Base-by-base conservation (phyloP, 306 rosid species). In the Prunus armeniaca region DNA sequence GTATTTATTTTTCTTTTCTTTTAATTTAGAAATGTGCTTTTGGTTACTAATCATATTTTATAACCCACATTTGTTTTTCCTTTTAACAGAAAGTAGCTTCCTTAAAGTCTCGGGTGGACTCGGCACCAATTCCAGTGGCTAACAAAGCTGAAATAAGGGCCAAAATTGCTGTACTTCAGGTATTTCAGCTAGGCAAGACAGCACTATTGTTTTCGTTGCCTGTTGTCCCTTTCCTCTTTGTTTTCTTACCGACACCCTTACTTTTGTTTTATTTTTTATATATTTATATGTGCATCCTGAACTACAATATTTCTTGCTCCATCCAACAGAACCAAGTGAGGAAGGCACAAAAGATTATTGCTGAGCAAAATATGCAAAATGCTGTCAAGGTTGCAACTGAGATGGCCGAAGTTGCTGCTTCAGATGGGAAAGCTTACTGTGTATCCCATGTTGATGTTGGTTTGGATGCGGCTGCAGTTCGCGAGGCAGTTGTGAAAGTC, bases 391-490 rank as follows among this genome's bases (percentile, higher is more conserved):
- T 84, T 68, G 83, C 98, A 38, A 84, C 66, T 49, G 93, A 89
- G 86, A 77, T 83, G 75, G 99, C 97, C 45, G 96, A 90, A 34
- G 78, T 75, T 64, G 97, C 96, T 68, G 81, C 88, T 52, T 89
- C 91, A 19, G 81, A 86, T 30, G 93, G 96, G 65, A 91, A 87
- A 84, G 34, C 82, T 6, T 96, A 88, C 81, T 96, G 97, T 74
- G 70, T 96, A 76, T 88, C 97, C 80, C 83, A 69, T 13, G 96
- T 96, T 60, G 76, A 90, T 67, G 98, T 96, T 76, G 99, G 99
- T 76, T 81, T 92, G 77, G 99, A 96, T 87, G 91, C 69, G 6
- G 87, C 89, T 4, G 99, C 99, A n/a, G 97, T 96, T 68, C 98
- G 99, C 18, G 99, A 96, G 88, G 99, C 99, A 43, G 99, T 92